Evolutionary conservation across 2,329 filamentous ascomycete genomes (phyloP).

Genomic region (Aspergillus piperis): DNA sequence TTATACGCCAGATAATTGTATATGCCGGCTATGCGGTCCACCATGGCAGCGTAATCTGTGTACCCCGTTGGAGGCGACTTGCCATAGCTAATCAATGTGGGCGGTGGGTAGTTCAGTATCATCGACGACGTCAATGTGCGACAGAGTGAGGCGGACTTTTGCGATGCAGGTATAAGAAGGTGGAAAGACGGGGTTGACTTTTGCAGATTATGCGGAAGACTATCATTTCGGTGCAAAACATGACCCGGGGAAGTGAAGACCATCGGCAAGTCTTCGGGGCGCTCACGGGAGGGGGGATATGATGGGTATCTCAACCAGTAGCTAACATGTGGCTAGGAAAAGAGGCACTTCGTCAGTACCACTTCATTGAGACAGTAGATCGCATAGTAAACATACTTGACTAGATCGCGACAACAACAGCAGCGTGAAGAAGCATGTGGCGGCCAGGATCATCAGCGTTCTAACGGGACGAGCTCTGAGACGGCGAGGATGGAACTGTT

Average conservation of each 20-base stretch:
- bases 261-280: constrained; percentile 36
- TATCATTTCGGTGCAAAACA: constrained; percentile 27
- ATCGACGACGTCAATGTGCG: constrained; percentile 59
- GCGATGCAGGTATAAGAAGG: constrained; percentile 55
- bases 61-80: constrained; percentile 28
- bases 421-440: constrained; percentile 28
- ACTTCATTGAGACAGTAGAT: neutral
- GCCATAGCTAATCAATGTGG: constrained; percentile 54
- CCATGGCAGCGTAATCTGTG: constrained; percentile 45
- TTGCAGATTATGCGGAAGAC: constrained; percentile 32
- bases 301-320: constrained; percentile 40
- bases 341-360: neutral
- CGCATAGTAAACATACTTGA: constrained; percentile 13
- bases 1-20: constrained; percentile 52
- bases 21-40: constrained; percentile 49
- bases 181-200: constrained; percentile 52
- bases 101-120: constrained; percentile 61
- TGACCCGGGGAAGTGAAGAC: constrained; percentile 22
- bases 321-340: constrained; percentile 27
- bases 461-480: constrained; percentile 30
- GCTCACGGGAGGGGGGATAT: constrained; percentile 30
- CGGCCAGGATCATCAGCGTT: constrained; percentile 22
- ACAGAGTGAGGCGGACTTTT: constrained; percentile 56
- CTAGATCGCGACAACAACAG: constrained; percentile 23
- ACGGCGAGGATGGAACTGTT: constrained; percentile 30